Evolutionary conservation across 345 rosid genomes (phyloP), one percentile per base, ranked within the genome.

Genomic region (Hibiscus tridactylites): DNA sequence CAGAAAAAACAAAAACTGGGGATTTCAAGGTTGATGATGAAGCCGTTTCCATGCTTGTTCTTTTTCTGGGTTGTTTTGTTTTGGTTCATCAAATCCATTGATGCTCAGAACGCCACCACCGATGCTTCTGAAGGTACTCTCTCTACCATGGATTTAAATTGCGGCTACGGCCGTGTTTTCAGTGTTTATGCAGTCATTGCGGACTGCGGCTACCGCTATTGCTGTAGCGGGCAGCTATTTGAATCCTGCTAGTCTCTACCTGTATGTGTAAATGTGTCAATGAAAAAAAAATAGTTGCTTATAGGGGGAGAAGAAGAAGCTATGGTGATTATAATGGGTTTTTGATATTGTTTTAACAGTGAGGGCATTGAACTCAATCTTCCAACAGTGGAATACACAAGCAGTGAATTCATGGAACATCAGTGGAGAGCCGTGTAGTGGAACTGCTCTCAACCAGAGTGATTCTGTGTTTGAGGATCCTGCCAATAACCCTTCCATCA

Each of bases 361-460:
- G 42, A 60, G 78, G 28, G 81, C 81, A 2, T 68, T 88, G 78
- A 87, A 85, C 75, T 75, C 81, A 16, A 83, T 89, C n/a, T 87
- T 84, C 29, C 46, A 71, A 13, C 58, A 77, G 65, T 87, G 91
- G 94, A 64, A 70, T 5, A 70, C 73, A 21, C 21, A 74, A 60
- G 79, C 90, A 0, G 47, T 49, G 5, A 1, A 15, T 0, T 58
- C 7, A 12, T 89, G 91, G 91, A 89, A 87, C 75, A 75, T 54
- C 16, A 83, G 79, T 33, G 89, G 88, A 73, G 81, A 84, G 16
- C 84, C 81, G 1, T 88, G 92, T 79, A 81, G 70, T 69, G 88
- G 87, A 61, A 67, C 60, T 4, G 90, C 94, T 62, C 53, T 71
- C 3, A 68, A 24, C 13, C 60, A 29, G 49, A 15, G 69, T 2